Evolutionary conservation across 345 rosid genomes (phyloP).

Genomic region (Jatropha curcas): DNA sequence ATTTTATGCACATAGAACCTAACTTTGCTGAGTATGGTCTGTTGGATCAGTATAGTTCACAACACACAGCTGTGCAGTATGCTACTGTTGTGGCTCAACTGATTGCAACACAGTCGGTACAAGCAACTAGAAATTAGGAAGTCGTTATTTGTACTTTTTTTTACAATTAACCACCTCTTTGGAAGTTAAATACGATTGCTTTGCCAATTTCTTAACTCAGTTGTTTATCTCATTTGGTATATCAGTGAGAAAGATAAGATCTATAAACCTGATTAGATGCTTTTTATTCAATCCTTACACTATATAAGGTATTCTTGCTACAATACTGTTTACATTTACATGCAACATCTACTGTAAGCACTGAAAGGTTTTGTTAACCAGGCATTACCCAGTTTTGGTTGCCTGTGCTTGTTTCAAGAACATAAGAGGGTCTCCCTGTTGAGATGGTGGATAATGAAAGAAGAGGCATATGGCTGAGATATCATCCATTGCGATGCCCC

Average conservation of each 20-base stretch:
- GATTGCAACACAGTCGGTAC: constrained; percentile 71
- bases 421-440: background rate
- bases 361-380: background rate
- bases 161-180: background rate
- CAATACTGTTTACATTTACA: background rate
- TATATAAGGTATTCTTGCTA: background rate
- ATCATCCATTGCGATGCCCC: constrained; percentile 76
- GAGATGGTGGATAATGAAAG: constrained; percentile 39
- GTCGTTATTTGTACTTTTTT: background rate
- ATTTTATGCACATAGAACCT: constrained; percentile 63
- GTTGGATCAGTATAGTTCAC: constrained; percentile 61
- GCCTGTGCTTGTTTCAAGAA: constrained; percentile 10
- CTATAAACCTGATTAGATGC: background rate
- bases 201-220: background rate
- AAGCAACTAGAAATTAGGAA: constrained; percentile 50
- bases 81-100: constrained; percentile 76
- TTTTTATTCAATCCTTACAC: background rate
- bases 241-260: background rate
- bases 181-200: background rate
- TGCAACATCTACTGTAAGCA: background rate
- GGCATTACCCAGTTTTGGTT: background rate
- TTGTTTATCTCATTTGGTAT: background rate
- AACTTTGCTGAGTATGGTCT: constrained; percentile 77
- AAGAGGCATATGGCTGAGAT: constrained; percentile 85
- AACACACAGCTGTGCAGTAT: constrained; percentile 83